A percentile compares a stretch with the other conserved stretches of the same genome.
phyloP scores from a whole-genome alignment of 2,329 filamentous ascomycete species.

The Colletotrichum tamarilloi region DNA sequence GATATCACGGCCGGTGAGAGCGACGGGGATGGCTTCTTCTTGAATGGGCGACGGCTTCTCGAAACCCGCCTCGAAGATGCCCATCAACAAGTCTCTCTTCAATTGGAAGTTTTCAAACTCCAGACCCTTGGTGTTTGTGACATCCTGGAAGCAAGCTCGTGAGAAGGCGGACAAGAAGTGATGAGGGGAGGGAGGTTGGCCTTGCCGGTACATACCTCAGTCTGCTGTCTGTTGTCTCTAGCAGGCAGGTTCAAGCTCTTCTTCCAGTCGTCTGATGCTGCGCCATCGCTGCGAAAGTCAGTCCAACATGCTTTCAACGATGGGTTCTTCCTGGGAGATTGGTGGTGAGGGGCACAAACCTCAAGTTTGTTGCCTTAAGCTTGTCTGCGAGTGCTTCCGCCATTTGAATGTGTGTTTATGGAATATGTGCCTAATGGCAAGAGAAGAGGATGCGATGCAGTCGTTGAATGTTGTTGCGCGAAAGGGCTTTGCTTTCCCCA shows the following conservation, averaged over 20 bases:
- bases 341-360: conserved; percentile 43
- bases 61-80: conserved; percentile 98
- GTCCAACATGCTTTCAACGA: conserved; percentile 37
- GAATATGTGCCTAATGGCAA: conserved; percentile 25
- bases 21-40: conserved; percentile 98
- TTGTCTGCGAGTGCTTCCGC: conserved; percentile 58
- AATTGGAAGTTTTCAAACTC: conserved; percentile 98
- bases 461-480: conserved; percentile 24
- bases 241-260: conserved; percentile 76
- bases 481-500: conserved; percentile 34
- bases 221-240: conserved; percentile 83
- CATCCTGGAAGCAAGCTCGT: conserved; percentile 72
- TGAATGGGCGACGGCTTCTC: conserved; percentile 99
- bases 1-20: conserved; percentile 93
- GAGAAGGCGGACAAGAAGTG: conserved; percentile 24
- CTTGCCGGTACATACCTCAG: conserved; percentile 68
- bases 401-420: conserved; percentile 43
- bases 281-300: conserved; percentile 58
- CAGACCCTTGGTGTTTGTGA: conserved; percentile 95
- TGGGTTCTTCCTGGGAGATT: not conserved
- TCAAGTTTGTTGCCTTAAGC: conserved; percentile 54
- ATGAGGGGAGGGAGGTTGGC: not conserved
- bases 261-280: conserved; percentile 76
- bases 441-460: conserved; percentile 3
- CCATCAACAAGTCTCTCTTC: conserved; percentile 96